A percentile compares a stretch with the other conserved stretches of the same genome.
These are phyloP conservation scores for Phoma sp. DNA, from an alignment of 2,329 filamentous ascomycete genomes.

Conservation along the genomic window DNA sequence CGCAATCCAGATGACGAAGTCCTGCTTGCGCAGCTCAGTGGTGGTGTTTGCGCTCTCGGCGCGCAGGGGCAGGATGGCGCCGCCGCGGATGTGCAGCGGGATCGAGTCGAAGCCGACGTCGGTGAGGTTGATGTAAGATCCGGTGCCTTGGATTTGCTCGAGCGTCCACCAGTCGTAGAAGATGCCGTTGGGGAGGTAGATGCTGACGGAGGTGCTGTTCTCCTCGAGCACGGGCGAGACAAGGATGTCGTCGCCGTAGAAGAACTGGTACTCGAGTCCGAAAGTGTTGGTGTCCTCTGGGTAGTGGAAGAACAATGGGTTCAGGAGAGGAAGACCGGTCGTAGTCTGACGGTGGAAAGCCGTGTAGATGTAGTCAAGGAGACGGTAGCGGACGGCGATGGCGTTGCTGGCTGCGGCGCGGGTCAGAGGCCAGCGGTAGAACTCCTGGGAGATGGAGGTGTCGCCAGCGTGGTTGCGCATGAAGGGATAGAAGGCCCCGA, in stretches of 20 bases:
- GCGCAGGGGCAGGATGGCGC: slow-evolving; percentile 68
- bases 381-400: slow-evolving; percentile 73
- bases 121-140: slow-evolving; percentile 53
- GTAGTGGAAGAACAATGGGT: slow-evolving; percentile 76
- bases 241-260: slow-evolving; percentile 64
- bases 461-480: slow-evolving; percentile 74
- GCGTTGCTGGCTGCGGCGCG: slow-evolving; percentile 70
- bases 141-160: slow-evolving; percentile 56
- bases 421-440: slow-evolving; percentile 58
- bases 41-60: slow-evolving; percentile 65
- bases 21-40: slow-evolving; percentile 67
- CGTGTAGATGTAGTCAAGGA: slow-evolving; percentile 82
- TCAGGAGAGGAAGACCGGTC: slow-evolving; percentile 69
- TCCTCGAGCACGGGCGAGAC: slow-evolving; percentile 64
- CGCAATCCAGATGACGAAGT: slow-evolving; percentile 77
- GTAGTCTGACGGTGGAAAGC: slow-evolving; percentile 66
- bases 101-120: slow-evolving; percentile 62
- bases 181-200: slow-evolving; percentile 64
- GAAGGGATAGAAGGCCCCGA: slow-evolving; percentile 78
- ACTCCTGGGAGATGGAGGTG: slow-evolving; percentile 68
- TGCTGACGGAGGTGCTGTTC: slow-evolving; percentile 59
- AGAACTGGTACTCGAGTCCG: slow-evolving; percentile 62
- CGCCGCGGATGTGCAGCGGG: slow-evolving; percentile 71
- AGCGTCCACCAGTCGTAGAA: slow-evolving; percentile 69
- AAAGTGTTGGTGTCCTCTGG: slow-evolving; percentile 63